Evolutionary conservation across 2,329 filamentous ascomycete species (phyloP), one percentile per base, ranked within the genome.

Genomic region (Talaromyces sp.): DNA sequence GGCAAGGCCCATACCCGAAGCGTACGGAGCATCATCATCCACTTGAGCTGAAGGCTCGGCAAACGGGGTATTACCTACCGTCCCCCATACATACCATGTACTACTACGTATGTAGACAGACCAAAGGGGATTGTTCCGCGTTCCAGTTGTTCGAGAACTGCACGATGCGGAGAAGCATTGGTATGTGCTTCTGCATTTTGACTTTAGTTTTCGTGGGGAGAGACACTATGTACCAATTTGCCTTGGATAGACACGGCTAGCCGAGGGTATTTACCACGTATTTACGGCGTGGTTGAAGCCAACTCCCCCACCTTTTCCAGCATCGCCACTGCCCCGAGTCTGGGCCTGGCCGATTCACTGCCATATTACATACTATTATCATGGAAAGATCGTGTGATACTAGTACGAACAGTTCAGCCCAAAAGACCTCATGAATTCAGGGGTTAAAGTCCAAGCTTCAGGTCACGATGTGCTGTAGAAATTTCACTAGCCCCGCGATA

Each of bases 231-330:
- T 35, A 37, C 11, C 56, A 43, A 50, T 6, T n/a, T 39, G 11
- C 31, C 47, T 39, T 37, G 43, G 45, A 61, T 50, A 61, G 35
- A 16, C 50, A 63, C 60, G 60, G 60, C 61, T 63, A 63, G 61
- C 61, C 61, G 61, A 63, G 61, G 61, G 41, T 56, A 56, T 11
- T 4, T 22, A 47, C 10, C 24, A 49, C 13, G 16, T 9, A 43
- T 3, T n/a, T 19, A 43, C 9, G 16, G 1, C 3, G 14, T 43
- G 7, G 27, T 31, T 31, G 27, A 4, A 31, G 27, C 27, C 27
- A 31, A 31, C 27, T 39, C 60, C 33, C 47, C 59, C 59, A 35
- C 59, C 59, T 61, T 50, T 50, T 50, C 14, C 16, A 45, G 49
- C 50, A 16, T 43, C 37, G 60, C 60, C 50, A 47, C 60, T 56